These are phyloP conservation scores for Phytopythium helicoides DNA, from an alignment of 352 stramenopile species.

Conservation along the genomic window DNA sequence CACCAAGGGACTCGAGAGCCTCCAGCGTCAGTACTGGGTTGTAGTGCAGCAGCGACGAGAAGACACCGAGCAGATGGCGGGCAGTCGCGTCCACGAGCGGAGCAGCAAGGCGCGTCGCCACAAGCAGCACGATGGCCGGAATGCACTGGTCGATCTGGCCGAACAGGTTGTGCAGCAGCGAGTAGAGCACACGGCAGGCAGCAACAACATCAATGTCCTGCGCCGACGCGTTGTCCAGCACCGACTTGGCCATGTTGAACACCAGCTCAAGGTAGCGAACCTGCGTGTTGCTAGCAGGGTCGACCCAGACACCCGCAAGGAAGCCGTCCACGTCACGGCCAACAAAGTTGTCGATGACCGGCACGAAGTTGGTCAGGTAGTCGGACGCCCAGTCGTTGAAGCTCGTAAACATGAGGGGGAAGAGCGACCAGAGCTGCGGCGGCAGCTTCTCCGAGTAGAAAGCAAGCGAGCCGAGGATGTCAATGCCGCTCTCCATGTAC, in stretches of 20 bases:
- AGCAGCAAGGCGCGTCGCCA: constrained; percentile 54
- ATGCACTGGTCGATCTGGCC: constrained; percentile 79
- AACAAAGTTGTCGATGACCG: constrained; percentile 97
- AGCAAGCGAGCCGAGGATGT: constrained; percentile 95
- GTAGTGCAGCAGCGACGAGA: constrained; percentile 93
- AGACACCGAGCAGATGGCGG: constrained; percentile 86
- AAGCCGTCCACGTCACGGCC: constrained; percentile 75
- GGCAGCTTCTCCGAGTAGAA: constrained; percentile 95
- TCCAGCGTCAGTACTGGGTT: constrained; percentile 89
- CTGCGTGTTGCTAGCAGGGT: constrained; percentile 34
- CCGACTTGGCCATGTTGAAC: constrained; percentile 73
- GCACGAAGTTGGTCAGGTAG: constrained; percentile 95
- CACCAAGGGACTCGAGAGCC: constrained; percentile 85
- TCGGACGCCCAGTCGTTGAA: constrained; percentile 96
- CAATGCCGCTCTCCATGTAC: constrained; percentile 96
- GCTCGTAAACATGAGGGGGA: constrained; percentile 94
- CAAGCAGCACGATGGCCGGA: constrained; percentile 68
- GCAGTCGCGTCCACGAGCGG: constrained; percentile 68
- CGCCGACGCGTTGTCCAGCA: constrained; percentile 57
- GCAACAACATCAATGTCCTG: constrained; percentile 77
- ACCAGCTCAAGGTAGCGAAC: constrained; percentile 79
- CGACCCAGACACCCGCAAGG: constrained; percentile 42
- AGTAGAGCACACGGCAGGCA: constrained; percentile 73
- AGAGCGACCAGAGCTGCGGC: constrained; percentile 93
- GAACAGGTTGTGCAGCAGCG: constrained; percentile 82